Percentiles rank a stretch among this genome's conserved stretches.
These are phyloP conservation scores for Pyracantha coccinea DNA, from an alignment of 331 rosid species.

Conservation along the genomic window DNA sequence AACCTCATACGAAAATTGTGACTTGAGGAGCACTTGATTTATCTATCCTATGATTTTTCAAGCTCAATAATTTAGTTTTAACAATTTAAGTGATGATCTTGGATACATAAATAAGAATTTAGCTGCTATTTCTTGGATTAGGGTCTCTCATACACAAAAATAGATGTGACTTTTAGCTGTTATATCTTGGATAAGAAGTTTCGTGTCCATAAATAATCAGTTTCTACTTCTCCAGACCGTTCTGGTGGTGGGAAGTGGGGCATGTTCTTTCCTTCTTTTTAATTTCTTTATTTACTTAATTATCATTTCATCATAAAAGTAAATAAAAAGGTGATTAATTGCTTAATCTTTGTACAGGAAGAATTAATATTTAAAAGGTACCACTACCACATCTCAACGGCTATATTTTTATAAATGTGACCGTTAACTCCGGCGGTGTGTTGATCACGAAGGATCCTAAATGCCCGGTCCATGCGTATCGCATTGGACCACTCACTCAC, in stretches of 20 bases:
- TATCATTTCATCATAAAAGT: not conserved
- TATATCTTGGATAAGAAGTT: not conserved
- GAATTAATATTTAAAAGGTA: slow-evolving; percentile 6
- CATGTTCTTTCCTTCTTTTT: not conserved
- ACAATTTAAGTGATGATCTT: too few species aligned
- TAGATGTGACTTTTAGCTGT: too few species aligned
- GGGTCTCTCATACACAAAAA: not conserved
- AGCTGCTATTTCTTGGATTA: not conserved
- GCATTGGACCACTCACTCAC: too few species aligned
- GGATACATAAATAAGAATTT: not conserved
- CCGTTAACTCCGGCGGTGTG: slow-evolving; percentile 44
- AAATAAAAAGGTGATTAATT: not conserved
- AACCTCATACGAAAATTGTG: too few species aligned
- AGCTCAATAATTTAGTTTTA: too few species aligned
- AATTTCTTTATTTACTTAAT: too few species aligned
- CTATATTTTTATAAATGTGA: slow-evolving; percentile 33
- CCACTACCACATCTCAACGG: slow-evolving; percentile 33
- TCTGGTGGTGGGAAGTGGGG: not conserved
- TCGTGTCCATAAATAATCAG: not conserved
- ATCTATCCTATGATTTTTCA: too few species aligned
- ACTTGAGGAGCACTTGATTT: too few species aligned
- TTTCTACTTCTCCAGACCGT: not conserved
- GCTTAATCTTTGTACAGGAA: slow-evolving; percentile 12
- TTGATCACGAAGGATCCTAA: not conserved
- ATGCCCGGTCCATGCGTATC: slow-evolving; percentile 12